Percentiles rank a stretch among this genome's conserved stretches.
Conservation (phyloP, 192 early-diverging fungal species). For the Radiomyces spectabilis region DNA sequence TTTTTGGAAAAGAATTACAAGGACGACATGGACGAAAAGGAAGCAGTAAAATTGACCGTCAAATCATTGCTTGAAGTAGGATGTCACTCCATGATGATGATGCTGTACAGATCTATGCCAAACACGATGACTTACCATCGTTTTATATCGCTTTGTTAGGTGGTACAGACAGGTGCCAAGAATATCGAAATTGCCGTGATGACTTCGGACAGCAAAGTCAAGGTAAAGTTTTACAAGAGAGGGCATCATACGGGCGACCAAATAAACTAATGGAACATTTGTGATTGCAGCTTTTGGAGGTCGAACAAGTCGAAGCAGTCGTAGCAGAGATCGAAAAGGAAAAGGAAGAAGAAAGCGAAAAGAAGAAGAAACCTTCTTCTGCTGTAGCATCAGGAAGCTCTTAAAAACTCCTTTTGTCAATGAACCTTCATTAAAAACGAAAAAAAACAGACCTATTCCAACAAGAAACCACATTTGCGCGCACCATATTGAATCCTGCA, state of each 20-base stretch:
- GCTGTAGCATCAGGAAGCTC: slow-evolving; percentile 14
- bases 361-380: slow-evolving; percentile 54
- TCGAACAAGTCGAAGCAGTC: slow-evolving; percentile 68
- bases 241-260: background rate
- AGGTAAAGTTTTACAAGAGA: slow-evolving; percentile 35
- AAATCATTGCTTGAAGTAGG: slow-evolving; percentile 84
- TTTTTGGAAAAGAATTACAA: slow-evolving; percentile 98
- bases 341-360: slow-evolving; percentile 85
- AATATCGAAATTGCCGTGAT: slow-evolving; percentile 98
- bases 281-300: slow-evolving; percentile 46
- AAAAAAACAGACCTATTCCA: no score
- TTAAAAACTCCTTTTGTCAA: no score
- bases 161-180: slow-evolving; percentile 99
- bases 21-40: slow-evolving; percentile 71
- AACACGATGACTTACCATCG: no score
- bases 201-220: slow-evolving; percentile 64
- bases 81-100: no score
- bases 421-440: no score
- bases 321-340: slow-evolving; percentile 77
- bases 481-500: no score
- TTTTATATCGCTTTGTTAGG: slow-evolving; percentile 29
- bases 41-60: slow-evolving; percentile 85
- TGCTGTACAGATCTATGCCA: no score
- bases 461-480: no score
- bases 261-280: background rate